phyloP scores from a whole-genome alignment of 176 grass and related monocot genomes.

The Eremochloa ophiuroides region DNA sequence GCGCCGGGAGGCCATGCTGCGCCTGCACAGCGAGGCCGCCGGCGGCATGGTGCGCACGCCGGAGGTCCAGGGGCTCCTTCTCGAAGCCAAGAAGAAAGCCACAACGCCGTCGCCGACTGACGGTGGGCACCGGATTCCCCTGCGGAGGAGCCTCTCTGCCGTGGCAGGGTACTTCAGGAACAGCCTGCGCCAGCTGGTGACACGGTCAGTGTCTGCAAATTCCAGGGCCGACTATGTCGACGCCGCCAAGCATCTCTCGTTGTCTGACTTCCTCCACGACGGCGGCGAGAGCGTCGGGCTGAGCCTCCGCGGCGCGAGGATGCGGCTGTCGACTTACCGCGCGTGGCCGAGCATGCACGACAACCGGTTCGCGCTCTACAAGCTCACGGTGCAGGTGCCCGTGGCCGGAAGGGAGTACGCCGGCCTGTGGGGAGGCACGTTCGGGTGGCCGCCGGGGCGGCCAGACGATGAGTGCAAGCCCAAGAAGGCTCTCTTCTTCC shows the following conservation, averaged over 20 bases:
- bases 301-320: conserved; percentile 44
- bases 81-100: conserved; percentile 31
- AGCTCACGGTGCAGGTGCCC: conserved; percentile 47
- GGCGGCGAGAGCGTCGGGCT: conserved; percentile 38
- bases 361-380: conserved; percentile 75
- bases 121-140: conserved; percentile 10
- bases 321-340: conserved; percentile 53
- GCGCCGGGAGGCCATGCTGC: conserved; percentile 58
- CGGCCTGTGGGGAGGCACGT: conserved; percentile 87
- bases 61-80: conserved; percentile 25
- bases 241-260: conserved; percentile 42
- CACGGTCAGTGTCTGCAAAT: conserved; percentile 32
- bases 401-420: conserved; percentile 45
- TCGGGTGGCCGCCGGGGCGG: conserved; percentile 67
- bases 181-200: conserved; percentile 60
- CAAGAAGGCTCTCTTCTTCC: conserved; percentile 73
- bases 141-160: conserved; percentile 51
- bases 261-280: conserved; percentile 49
- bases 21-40: conserved; percentile 29
- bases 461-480: conserved; percentile 49
- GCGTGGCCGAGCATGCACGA: conserved; percentile 87
- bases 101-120: not conserved
- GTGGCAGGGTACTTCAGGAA: conserved; percentile 55
- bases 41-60: conserved; percentile 46
- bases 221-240: conserved; percentile 30